Percentiles rank a stretch among this genome's conserved stretches.
Evolutionary conservation across 208 protist genomes (phyloP).

Genomic region (Phytomonas sp.): DNA sequence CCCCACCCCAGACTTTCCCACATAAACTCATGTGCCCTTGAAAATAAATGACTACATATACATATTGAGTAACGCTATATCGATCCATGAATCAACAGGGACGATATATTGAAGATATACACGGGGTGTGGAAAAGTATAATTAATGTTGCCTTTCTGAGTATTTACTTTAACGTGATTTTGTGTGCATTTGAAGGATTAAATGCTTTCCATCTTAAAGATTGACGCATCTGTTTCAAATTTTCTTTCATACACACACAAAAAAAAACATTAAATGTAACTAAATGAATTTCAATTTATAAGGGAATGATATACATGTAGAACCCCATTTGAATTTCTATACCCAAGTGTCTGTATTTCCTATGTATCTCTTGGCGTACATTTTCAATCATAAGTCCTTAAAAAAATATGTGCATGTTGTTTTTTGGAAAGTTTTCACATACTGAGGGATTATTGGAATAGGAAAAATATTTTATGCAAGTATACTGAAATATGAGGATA

Average conservation of each 20-base stretch:
- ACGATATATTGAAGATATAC: background rate
- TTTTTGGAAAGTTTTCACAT: background rate
- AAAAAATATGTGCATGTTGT: background rate
- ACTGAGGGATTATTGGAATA: background rate
- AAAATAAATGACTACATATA: conserved; percentile 3
- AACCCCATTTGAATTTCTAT: background rate
- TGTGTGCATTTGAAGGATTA: background rate
- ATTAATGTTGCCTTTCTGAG: background rate
- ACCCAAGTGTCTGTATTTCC: background rate
- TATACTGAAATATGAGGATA: background rate
- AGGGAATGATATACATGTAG: background rate
- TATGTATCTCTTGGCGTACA: background rate
- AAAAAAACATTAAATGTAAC: background rate
- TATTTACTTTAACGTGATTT: background rate
- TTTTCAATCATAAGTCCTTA: background rate
- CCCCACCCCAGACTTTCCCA: background rate
- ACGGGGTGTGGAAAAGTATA: background rate
- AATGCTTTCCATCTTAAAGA: background rate
- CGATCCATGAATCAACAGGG: background rate
- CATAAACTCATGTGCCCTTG: background rate
- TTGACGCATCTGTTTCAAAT: background rate
- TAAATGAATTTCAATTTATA: background rate
- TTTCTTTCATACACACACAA: background rate
- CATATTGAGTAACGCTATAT: conserved; percentile 2
- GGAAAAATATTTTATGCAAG: background rate